Conservation (phyloP, 2,329 filamentous ascomycete genomes). For the Xylariales sp. region DNA sequence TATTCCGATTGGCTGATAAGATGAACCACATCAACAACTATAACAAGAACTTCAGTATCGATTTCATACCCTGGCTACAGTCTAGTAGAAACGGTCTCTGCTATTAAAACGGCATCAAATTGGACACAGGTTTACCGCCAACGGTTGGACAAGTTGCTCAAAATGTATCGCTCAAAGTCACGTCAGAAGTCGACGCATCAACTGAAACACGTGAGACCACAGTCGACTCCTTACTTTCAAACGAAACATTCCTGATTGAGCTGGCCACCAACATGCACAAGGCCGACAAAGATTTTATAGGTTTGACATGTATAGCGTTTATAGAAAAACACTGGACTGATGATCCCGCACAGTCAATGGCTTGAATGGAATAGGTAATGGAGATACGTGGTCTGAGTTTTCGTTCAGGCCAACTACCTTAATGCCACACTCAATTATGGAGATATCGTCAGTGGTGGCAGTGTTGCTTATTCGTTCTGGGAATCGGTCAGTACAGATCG, state of each 20-base stretch:
- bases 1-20: conserved; percentile 57
- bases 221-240: conserved; percentile 30
- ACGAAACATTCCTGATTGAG: conserved; percentile 29
- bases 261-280: conserved; percentile 39
- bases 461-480: conserved; percentile 40
- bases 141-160: conserved; percentile 42
- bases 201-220: conserved; percentile 31
- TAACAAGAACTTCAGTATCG: conserved; percentile 41
- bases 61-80: conserved; percentile 62
- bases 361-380: conserved; percentile 37
- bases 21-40: conserved; percentile 57
- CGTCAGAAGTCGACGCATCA: conserved; percentile 28
- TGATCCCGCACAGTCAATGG: too few species aligned
- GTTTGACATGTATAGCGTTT: too few species aligned
- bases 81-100: conserved; percentile 48
- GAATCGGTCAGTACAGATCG: too few species aligned
- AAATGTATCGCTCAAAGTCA: conserved; percentile 36
- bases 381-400: conserved; percentile 62
- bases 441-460: conserved; percentile 41
- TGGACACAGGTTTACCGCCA: conserved; percentile 48
- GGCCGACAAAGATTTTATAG: conserved; percentile 36
- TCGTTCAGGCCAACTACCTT: conserved; percentile 55
- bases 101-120: conserved; percentile 41
- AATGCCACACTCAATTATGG: conserved; percentile 49
- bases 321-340: too few species aligned